Base-by-base conservation (phyloP, 805 yeast genomes). In the Debaryomyces maramus region DNA sequence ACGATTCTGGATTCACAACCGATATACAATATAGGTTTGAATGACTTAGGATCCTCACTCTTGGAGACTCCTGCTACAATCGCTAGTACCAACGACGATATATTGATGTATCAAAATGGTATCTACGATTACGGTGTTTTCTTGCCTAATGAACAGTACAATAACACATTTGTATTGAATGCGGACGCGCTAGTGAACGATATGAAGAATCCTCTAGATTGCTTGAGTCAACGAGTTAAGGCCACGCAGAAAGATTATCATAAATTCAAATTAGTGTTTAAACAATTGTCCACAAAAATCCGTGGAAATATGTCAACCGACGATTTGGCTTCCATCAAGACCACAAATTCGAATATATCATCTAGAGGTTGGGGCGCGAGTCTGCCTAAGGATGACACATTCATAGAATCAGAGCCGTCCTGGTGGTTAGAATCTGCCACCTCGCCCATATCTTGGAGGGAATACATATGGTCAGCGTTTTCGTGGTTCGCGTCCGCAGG, bases 401-500 rank as follows among this genome's bases (percentile, higher is more conserved):
- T 32, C 6, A 30, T 34, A 5, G 26, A 34, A 9, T 45, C 45
- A 36, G 65, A 63, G 39, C 73, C 73, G 1, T 48, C 52, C 23
- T 70, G 77, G 77, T 73, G 79, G 78, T 38, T 53, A 8, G 49
- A 56, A 2, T 51, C 55, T 3, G 69, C 70, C 9, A 67, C 77
- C 1, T 79, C 75, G 36, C 67, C 80, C 1, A 56, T 71, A 16
- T 71, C 84, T 1, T 73, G 85, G 75, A 67, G 70, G 39, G 82
- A 80, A 48, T 65, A 75, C 29, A 65, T 81, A 1, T 81, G 86
- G 85, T 69, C 76, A 39, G 89, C 89, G 0, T 74, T 85, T 43
- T 65, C 85, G 15, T 86, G 93, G 93, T 86, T 91, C 88, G 95
- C 95, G 3, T 75, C 85, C 21, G 91, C 93, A 1, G 95, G 93